Base-by-base conservation (phyloP, 768 basidiomycete species). In the Kondoa subrosea region DNA sequence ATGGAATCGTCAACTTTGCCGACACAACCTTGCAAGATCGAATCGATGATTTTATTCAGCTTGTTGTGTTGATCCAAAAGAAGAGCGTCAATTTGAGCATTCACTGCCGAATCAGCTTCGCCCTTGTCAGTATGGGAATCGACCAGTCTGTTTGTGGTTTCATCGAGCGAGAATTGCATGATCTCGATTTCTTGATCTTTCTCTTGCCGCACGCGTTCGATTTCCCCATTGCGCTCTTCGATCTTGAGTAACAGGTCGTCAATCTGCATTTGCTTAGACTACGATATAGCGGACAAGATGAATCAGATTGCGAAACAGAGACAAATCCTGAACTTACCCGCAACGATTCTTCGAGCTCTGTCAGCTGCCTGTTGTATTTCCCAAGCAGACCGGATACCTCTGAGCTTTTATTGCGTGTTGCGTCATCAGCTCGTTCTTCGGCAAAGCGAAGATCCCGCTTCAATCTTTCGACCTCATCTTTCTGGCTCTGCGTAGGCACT, bases 51-150 rank as follows among this genome's bases (percentile, higher is more conserved):
- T 73, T 90, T 83, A 78, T 99, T 97, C 72, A 99, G 81, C 78
- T 97, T 93, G 82, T 97, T 97, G 76, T 91, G 84, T 76, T 93
- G 87, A 75, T 99, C 95, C 66, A 99, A 81, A 70, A 99, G 92
- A 73, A 99, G 82, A 1, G 86, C 93, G 76, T 97, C 93, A 73
- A 99, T 91, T 77, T 97, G 91, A n/a, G 90, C 88, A 75, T 89
- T 89, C 69, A 89, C 91, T 0, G 92, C 90, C 72, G 89, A 87
- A 73, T 91, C 90, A 29, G 85, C 83, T 34, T 92, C 79, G 63
- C 86, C 87, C 79, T 89, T 87, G 69, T 81, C 86, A 81, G 90
- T 84, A 74, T 91, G 88, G 29, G 87, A 81, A 34, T 96, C 90
- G 34, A 85, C 85, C 56, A 97, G 80, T 73, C 91, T 85, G 68